Conservation (phyloP, 2,329 filamentous ascomycete species). For the Trichoderma asperellum region DNA sequence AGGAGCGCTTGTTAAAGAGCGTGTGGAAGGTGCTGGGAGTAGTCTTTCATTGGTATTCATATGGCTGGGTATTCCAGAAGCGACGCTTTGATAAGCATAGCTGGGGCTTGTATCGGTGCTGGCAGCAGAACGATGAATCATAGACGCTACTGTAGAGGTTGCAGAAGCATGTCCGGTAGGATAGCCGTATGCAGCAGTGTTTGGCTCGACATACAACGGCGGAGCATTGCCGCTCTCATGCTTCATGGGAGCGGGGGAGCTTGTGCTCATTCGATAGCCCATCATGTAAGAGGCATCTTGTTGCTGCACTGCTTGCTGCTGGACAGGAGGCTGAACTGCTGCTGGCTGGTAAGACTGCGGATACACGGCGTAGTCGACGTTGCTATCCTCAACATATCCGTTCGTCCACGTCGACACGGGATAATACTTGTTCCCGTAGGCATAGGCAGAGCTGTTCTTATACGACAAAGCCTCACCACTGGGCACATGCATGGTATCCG, state of each 20-base stretch:
- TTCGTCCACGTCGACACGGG: constrained; percentile 34
- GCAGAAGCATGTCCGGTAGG: constrained; percentile 26
- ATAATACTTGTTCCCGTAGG: constrained; percentile 38
- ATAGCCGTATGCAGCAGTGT: constrained; percentile 37
- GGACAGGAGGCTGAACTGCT: constrained; percentile 4
- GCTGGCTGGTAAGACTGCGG: constrained; percentile 30
- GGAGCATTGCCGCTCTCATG: constrained; percentile 21
- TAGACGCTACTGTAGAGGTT: constrained; percentile 17
- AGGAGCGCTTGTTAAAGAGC: constrained; percentile 32
- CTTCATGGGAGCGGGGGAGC: constrained; percentile 29
- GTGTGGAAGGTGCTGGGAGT: constrained; percentile 32
- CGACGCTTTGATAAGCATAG: constrained; percentile 34
- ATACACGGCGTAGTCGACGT: constrained; percentile 37
- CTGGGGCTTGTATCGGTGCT: constrained; percentile 27
- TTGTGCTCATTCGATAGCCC: constrained; percentile 35
- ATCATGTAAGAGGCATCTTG: constrained; percentile 37
- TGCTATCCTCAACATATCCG: constrained; percentile 37
- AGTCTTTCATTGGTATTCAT: constrained; percentile 32
- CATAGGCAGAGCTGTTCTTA: constrained; percentile 33
- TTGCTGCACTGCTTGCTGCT: background rate
- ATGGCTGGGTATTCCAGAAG: constrained; percentile 21
- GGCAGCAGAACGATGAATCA: constrained; percentile 30
- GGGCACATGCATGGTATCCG: constrained; percentile 32
- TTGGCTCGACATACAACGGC: constrained; percentile 37
- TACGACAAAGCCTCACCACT: constrained; percentile 32